These are phyloP conservation scores for Mucor saturninus DNA, from an alignment of 371 early-diverging fungal genomes.

Conservation along the genomic window DNA sequence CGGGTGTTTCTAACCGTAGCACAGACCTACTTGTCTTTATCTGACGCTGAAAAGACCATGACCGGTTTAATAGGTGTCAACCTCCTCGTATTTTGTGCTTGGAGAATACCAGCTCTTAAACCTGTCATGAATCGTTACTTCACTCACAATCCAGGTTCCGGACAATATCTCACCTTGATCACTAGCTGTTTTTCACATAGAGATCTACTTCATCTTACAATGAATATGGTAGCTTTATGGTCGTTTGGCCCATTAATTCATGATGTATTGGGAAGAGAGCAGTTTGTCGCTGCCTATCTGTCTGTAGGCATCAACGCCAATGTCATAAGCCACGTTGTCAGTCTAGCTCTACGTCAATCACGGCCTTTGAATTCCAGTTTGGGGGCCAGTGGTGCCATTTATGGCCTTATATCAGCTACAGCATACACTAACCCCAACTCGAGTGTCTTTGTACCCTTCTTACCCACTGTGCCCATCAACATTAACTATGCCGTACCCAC, in stretches of 20 bases:
- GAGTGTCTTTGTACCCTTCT: constrained; percentile 63
- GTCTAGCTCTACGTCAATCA: constrained; percentile 46
- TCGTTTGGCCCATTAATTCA: constrained; percentile 60
- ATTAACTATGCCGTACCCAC: constrained; percentile 58
- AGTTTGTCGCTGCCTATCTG: constrained; percentile 79
- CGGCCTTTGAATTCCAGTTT: constrained; percentile 61
- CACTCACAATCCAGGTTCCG: constrained; percentile 64
- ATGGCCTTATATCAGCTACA: constrained; percentile 62
- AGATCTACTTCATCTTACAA: constrained; percentile 62
- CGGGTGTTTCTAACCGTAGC: constrained; percentile 37
- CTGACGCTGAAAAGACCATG: constrained; percentile 55
- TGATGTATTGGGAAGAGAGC: constrained; percentile 60
- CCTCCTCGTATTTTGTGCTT: constrained; percentile 62
- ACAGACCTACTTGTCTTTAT: constrained; percentile 39
- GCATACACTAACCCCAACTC: constrained; percentile 64
- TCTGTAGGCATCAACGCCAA: constrained; percentile 66
- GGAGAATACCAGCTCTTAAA: constrained; percentile 64
- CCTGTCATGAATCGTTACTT: constrained; percentile 73
- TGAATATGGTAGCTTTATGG: constrained; percentile 74
- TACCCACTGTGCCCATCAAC: constrained; percentile 72
- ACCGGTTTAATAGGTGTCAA: constrained; percentile 65
- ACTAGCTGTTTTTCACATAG: constrained; percentile 73
- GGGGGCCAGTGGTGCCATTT: constrained; percentile 80
- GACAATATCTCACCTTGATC: constrained; percentile 63
- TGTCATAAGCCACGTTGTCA: constrained; percentile 61